These are phyloP conservation scores for Penicillium flavigenum DNA, from an alignment of 495 filamentous ascomycete genomes.

Conservation along the genomic window DNA sequence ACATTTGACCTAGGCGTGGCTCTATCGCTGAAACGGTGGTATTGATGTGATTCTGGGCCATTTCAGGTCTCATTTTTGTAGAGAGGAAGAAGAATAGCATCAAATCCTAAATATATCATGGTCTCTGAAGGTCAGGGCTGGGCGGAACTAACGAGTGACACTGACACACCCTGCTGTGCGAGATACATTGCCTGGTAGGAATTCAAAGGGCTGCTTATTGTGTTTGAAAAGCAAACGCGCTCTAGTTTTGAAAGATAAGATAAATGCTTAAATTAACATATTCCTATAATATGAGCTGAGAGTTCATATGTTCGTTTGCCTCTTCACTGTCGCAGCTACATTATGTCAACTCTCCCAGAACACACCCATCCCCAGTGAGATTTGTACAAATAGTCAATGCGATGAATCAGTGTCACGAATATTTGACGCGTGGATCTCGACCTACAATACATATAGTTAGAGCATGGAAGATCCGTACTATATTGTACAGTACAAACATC, in stretches of 20 bases:
- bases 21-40: neutral
- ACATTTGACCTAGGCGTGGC: slow-evolving; percentile 10
- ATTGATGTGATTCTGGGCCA: neutral
- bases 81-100: neutral
- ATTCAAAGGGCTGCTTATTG: neutral
- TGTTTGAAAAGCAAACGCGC: neutral
- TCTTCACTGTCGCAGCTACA: neutral
- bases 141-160: slow-evolving; percentile 18
- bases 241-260: neutral
- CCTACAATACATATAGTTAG: neutral
- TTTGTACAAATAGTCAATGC: neutral
- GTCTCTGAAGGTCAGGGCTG: slow-evolving; percentile 8
- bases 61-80: neutral
- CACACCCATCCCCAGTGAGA: neutral
- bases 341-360: neutral
- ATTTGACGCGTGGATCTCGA: neutral
- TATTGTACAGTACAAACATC: neutral
- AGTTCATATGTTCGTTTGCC: neutral
- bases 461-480: neutral
- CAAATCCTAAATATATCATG: slow-evolving; percentile 1
- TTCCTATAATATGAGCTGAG: neutral
- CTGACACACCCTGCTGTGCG: slow-evolving; percentile 23
- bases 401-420: neutral
- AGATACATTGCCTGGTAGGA: slow-evolving; percentile 9
- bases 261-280: neutral